phyloP scores from a whole-genome alignment of 257 asterid species.

The Capsicum pubescens region DNA sequence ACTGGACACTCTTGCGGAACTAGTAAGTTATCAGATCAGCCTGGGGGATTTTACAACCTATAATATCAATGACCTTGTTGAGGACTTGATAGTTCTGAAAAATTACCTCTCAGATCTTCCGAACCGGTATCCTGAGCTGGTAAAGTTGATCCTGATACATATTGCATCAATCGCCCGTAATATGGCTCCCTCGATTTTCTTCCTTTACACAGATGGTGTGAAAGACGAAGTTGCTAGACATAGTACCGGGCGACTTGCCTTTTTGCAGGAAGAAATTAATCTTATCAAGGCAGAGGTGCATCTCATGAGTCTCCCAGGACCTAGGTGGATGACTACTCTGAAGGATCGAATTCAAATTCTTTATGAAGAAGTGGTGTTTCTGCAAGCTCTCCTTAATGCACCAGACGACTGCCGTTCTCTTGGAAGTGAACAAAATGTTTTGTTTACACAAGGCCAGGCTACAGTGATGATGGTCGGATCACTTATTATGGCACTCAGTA shows the following conservation, averaged over 20 bases:
- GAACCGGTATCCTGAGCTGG: background rate
- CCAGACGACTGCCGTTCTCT: background rate
- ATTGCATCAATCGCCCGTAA: conserved; percentile 11
- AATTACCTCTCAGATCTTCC: background rate
- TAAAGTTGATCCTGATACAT: background rate
- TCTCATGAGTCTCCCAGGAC: background rate
- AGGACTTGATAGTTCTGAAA: conserved; percentile 18
- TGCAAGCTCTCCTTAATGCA: conserved; percentile 21
- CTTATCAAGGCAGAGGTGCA: conserved; percentile 3
- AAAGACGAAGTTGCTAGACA: background rate
- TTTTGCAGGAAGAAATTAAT: conserved; percentile 12
- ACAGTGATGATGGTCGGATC: background rate
- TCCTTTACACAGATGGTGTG: background rate
- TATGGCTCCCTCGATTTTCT: background rate
- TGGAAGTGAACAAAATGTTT: background rate
- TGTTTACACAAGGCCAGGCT: background rate
- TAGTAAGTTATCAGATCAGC: background rate
- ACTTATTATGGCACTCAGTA: conserved; percentile 9
- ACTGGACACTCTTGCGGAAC: background rate
- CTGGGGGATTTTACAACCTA: background rate
- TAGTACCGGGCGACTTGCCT: background rate
- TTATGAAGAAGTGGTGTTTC: conserved; percentile 18
- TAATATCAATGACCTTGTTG: background rate
- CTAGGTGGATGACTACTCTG: background rate
- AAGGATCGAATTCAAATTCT: conserved; percentile 10